phyloP scores from a whole-genome alignment of 1,139 yeast genomes.

The Meyerozyma athensensis region DNA sequence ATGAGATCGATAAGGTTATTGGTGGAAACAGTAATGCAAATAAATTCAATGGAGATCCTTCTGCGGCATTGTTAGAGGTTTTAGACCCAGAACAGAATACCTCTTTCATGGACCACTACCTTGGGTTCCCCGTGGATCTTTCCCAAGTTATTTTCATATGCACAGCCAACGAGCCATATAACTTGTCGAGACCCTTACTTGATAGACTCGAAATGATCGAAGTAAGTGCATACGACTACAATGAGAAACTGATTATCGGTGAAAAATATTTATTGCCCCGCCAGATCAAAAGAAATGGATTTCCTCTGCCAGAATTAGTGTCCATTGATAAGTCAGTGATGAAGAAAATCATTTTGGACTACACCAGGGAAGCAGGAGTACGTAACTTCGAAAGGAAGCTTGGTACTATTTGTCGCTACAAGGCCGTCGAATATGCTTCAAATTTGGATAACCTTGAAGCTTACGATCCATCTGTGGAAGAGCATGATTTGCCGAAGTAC shows the following conservation, averaged over 20 bases:
- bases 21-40: slow-evolving; percentile 47
- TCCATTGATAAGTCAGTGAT: slow-evolving; percentile 46
- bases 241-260: slow-evolving; percentile 76
- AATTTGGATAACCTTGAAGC: slow-evolving; percentile 16
- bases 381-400: slow-evolving; percentile 70
- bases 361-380: slow-evolving; percentile 87
- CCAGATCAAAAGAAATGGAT: slow-evolving; percentile 68
- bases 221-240: slow-evolving; percentile 75
- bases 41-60: slow-evolving; percentile 77
- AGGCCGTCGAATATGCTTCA: slow-evolving; percentile 73
- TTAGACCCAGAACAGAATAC: slow-evolving; percentile 88
- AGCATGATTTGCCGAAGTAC: slow-evolving; percentile 43
- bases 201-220: slow-evolving; percentile 86
- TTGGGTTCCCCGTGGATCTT: slow-evolving; percentile 84
- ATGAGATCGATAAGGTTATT: slow-evolving; percentile 83
- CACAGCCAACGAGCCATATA: slow-evolving; percentile 81
- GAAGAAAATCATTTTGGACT: slow-evolving; percentile 58
- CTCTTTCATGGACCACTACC: slow-evolving; percentile 75
- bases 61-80: slow-evolving; percentile 85
- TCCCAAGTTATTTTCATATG: slow-evolving; percentile 83
- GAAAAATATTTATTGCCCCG: slow-evolving; percentile 70
- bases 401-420: slow-evolving; percentile 71
- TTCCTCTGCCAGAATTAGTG: slow-evolving; percentile 40
- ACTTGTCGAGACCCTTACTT: slow-evolving; percentile 72
- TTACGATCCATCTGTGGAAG: slow-evolving; percentile 38